A percentile compares a stretch with the other conserved stretches of the same genome.
Evolutionary conservation across 1,139 yeast genomes (phyloP).

Genomic region (Candida gigantensis): DNA sequence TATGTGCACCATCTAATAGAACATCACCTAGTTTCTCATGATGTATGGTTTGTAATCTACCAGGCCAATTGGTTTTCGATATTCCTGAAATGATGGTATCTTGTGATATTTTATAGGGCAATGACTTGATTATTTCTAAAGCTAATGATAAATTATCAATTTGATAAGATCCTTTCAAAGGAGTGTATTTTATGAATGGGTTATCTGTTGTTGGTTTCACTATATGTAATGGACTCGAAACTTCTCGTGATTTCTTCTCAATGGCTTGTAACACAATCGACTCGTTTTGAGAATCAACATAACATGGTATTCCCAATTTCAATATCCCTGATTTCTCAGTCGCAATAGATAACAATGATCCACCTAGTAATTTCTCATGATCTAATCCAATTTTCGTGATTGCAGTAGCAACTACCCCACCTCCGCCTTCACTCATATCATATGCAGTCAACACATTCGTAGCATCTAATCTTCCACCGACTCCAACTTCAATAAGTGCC

Average conservation of each 20-base stretch:
- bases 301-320: conserved; percentile 59
- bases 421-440: conserved; percentile 9
- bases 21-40: conserved; percentile 30
- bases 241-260: conserved; percentile 18
- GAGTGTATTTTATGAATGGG: conserved; percentile 37
- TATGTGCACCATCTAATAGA: conserved; percentile 91
- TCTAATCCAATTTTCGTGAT: conserved; percentile 85
- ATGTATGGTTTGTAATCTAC: conserved; percentile 53
- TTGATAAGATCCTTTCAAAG: conserved; percentile 75
- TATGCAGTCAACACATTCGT: conserved; percentile 62
- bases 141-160: conserved; percentile 70
- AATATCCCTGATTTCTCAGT: conserved; percentile 82
- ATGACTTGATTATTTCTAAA: conserved; percentile 49
- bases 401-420: conserved; percentile 63
- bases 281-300: conserved; percentile 71
- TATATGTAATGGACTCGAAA: conserved; percentile 19
- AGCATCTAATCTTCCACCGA: conserved; percentile 87
- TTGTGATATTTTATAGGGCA: conserved; percentile 23
- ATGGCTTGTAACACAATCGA: conserved; percentile 50
- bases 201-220: conserved; percentile 18
- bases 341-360: conserved; percentile 64
- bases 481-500: conserved; percentile 86
- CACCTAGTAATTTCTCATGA: conserved; percentile 76
- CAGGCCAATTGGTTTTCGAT: conserved; percentile 55
- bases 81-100: conserved; percentile 53